phyloP scores from a whole-genome alignment of 805 yeast genomes.

The Lachancea nothofagi region DNA sequence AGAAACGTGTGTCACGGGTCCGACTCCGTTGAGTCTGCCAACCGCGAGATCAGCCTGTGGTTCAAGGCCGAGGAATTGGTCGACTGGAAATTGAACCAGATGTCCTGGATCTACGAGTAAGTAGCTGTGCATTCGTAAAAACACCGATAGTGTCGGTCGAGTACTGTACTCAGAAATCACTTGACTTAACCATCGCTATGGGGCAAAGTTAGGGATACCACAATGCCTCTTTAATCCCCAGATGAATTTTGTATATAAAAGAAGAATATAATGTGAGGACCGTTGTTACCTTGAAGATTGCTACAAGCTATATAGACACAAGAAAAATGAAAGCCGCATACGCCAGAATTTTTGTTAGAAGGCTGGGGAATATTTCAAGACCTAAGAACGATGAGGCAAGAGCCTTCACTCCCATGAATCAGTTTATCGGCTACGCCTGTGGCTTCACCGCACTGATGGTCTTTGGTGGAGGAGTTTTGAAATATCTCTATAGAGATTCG shows the following conservation, averaged over 20 bases:
- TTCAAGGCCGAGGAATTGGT: constrained; percentile 95
- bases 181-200: background rate
- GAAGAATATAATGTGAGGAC: background rate
- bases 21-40: constrained; percentile 96
- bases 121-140: constrained; percentile 1
- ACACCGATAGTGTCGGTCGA: too few relatives aligned
- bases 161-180: too few relatives aligned
- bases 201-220: background rate
- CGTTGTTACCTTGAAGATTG: too few relatives aligned
- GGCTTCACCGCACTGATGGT: constrained; percentile 2
- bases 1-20: constrained; percentile 99
- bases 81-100: constrained; percentile 80
- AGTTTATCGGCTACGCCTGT: constrained; percentile 11
- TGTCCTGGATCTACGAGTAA: constrained; percentile 93
- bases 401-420: constrained; percentile 13
- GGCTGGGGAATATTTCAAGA: constrained; percentile 3
- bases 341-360: background rate
- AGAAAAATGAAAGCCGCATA: background rate
- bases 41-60: constrained; percentile 95
- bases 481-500: constrained; percentile 7
- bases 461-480: constrained; percentile 12
- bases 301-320: too few relatives aligned
- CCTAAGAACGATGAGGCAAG: constrained; percentile 1
- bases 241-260: background rate
- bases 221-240: background rate